Conservation (phyloP, 2,329 filamentous ascomycete genomes). For the Rhexocercosporidium sp. region DNA sequence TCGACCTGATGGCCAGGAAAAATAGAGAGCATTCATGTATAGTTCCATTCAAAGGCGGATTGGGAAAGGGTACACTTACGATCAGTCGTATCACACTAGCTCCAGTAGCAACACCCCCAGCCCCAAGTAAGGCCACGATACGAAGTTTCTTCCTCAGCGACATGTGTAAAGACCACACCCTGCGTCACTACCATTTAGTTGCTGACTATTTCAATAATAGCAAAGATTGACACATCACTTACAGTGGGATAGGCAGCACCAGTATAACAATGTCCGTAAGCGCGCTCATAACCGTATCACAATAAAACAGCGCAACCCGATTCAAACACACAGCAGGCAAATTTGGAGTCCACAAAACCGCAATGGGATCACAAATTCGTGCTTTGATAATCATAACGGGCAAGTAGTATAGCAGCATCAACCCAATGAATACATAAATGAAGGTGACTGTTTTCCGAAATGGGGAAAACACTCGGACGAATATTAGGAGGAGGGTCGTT, state of each 20-base stretch:
- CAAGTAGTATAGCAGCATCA: slow-evolving; percentile 38
- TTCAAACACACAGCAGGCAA: slow-evolving; percentile 42
- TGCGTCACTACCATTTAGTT: neutral
- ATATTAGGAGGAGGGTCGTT: slow-evolving; percentile 43
- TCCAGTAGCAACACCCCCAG: slow-evolving; percentile 17
- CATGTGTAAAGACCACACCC: slow-evolving; percentile 43
- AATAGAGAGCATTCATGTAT: no score
- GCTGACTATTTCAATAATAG: neutral
- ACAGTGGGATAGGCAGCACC: slow-evolving; percentile 40
- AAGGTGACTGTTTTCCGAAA: slow-evolving; percentile 33
- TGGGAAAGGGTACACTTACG: neutral
- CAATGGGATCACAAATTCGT: slow-evolving; percentile 37
- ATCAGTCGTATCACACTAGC: slow-evolving; percentile 19
- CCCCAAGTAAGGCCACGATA: slow-evolving; percentile 16
- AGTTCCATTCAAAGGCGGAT: neutral
- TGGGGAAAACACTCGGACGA: slow-evolving; percentile 42
- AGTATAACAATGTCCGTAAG: slow-evolving; percentile 43
- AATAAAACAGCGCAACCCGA: slow-evolving; percentile 42
- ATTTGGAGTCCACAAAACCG: slow-evolving; percentile 35
- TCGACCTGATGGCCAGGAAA: no score
- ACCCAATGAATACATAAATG: slow-evolving; percentile 40
- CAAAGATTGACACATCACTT: neutral
- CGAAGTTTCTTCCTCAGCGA: slow-evolving; percentile 39
- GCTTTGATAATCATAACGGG: slow-evolving; percentile 40
- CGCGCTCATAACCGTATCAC: slow-evolving; percentile 43